A percentile compares a stretch with the other conserved stretches of the same genome.
Evolutionary conservation across 768 basidiomycete genomes (phyloP).

Genomic region (Filobasidium floriforme): DNA sequence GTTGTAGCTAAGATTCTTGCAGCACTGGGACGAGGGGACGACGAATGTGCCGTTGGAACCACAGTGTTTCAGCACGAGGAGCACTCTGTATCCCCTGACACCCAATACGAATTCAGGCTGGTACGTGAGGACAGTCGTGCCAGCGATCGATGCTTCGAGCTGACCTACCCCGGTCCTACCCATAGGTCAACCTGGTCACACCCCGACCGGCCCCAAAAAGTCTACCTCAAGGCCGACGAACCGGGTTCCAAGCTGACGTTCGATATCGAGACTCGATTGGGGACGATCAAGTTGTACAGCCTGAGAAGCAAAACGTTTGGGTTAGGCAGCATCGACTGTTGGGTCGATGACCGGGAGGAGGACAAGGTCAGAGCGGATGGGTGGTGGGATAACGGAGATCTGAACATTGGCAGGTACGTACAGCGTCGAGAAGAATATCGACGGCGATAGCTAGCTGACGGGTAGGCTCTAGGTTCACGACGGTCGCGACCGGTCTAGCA

Average conservation of each 20-base stretch:
- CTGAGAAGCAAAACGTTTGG: conserved; percentile 38
- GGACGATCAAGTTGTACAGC: conserved; percentile 41
- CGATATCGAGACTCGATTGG: conserved; percentile 35
- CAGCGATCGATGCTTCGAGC: neutral
- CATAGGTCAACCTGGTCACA: conserved; percentile 35
- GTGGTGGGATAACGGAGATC: conserved; percentile 38
- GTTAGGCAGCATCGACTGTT: conserved; percentile 38
- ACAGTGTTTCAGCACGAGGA: conserved; percentile 24
- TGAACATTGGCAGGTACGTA: conserved; percentile 25
- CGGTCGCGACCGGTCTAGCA: conserved; percentile 24
- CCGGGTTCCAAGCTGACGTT: conserved; percentile 34
- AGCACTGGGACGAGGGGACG: conserved; percentile 17
- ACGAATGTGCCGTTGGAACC: conserved; percentile 21
- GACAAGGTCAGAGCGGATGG: conserved; percentile 31
- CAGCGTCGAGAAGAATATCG: neutral
- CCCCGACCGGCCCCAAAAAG: conserved; percentile 39
- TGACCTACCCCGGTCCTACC: neutral
- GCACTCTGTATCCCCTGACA: conserved; percentile 13
- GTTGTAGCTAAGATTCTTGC: conserved; percentile 20
- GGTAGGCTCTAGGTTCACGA: conserved; percentile 14
- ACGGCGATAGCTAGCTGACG: neutral
- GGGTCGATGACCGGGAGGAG: conserved; percentile 34
- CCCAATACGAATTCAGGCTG: conserved; percentile 12
- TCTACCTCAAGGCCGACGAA: conserved; percentile 32
- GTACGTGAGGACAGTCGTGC: conserved; percentile 4